A percentile compares a stretch with the other conserved stretches of the same genome.
Conservation (phyloP, 768 basidiomycete genomes). For the Mycena kentingensis region DNA sequence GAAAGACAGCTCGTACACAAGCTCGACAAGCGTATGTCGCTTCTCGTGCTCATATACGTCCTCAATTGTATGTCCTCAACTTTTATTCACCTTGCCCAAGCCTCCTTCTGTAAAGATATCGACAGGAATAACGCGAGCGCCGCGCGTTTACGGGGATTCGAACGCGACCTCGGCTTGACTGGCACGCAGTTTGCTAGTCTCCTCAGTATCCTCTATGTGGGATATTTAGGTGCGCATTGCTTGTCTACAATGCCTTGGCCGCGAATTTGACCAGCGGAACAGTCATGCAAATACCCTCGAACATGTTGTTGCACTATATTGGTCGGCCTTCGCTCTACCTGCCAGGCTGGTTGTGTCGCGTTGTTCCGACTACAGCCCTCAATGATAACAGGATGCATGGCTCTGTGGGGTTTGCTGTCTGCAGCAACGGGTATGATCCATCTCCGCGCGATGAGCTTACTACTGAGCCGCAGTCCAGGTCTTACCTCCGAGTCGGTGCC, state of each 20-base stretch:
- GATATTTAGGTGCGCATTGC: slow-evolving; percentile 44
- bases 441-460: not conserved
- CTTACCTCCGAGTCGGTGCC: slow-evolving; percentile 40
- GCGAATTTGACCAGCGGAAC: not conserved
- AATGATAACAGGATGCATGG: slow-evolving; percentile 45
- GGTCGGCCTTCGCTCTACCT: slow-evolving; percentile 68
- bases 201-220: slow-evolving; percentile 64
- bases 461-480: slow-evolving; percentile 30
- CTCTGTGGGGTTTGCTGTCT: slow-evolving; percentile 46
- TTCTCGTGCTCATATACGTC: slow-evolving; percentile 46
- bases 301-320: slow-evolving; percentile 66
- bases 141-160: slow-evolving; percentile 66
- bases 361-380: not conserved
- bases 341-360: slow-evolving; percentile 28
- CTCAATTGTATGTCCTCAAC: slow-evolving; percentile 39
- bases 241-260: not conserved
- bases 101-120: slow-evolving; percentile 44
- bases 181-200: slow-evolving; percentile 65
- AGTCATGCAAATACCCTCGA: slow-evolving; percentile 76
- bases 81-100: not conserved
- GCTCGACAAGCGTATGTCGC: slow-evolving; percentile 52
- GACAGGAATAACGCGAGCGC: slow-evolving; percentile 77
- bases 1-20: slow-evolving; percentile 47
- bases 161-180: slow-evolving; percentile 56
- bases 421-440: slow-evolving; percentile 11